Evolutionary conservation across 1,284 basidiomycete genomes (phyloP).

Genomic region (Cryptococcus amylolentus): DNA sequence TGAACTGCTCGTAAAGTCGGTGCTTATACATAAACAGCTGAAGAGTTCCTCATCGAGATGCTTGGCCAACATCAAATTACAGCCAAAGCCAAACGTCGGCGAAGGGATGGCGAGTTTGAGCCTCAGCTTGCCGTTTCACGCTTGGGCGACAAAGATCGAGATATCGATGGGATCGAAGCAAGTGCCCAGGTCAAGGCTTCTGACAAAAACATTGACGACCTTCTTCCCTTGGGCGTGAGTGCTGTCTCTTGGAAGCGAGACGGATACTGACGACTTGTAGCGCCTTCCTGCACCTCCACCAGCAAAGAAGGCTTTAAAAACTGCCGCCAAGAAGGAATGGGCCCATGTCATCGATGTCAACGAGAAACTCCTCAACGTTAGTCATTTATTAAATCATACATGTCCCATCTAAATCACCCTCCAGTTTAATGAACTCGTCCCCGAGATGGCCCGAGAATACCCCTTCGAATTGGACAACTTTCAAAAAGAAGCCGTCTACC

Average conservation of each 20-base stretch:
- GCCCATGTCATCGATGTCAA: constrained; percentile 95
- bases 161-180: constrained; percentile 14
- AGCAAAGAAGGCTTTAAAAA: constrained; percentile 31
- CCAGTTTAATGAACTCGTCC: constrained; percentile 51
- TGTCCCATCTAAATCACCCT: background rate
- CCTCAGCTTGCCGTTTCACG: constrained; percentile 36
- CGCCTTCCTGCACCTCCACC: constrained; percentile 47
- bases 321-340: constrained; percentile 83
- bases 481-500: constrained; percentile 98
- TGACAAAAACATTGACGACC: constrained; percentile 66
- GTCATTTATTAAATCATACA: constrained; percentile 7
- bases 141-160: constrained; percentile 31
- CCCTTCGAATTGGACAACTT: constrained; percentile 84
- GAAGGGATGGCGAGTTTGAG: constrained; percentile 31
- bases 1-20: too few species aligned
- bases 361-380: constrained; percentile 72
- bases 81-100: constrained; percentile 37
- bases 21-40: constrained; percentile 20
- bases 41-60: constrained; percentile 46
- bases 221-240: constrained; percentile 73
- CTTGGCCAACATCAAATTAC: constrained; percentile 38
- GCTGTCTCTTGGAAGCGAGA: background rate
- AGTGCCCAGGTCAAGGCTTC: constrained; percentile 15
- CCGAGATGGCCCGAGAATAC: constrained; percentile 55
- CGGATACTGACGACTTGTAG: constrained; percentile 21